phyloP scores from a whole-genome alignment of 805 yeast species.

The Candida ipomoeae region DNA sequence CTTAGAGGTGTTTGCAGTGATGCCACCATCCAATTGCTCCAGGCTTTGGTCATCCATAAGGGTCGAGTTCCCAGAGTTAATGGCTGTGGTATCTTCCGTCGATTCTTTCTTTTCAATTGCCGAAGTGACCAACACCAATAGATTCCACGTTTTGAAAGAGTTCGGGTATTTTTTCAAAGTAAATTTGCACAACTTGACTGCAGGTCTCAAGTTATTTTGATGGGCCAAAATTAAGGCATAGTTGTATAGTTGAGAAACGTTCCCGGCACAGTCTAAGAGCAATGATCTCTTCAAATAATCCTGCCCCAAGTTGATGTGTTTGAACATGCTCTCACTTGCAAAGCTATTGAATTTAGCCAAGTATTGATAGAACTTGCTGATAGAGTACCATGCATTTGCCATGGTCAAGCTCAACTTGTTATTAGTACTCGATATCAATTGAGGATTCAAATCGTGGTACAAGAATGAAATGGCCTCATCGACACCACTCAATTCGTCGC shows the following conservation, averaged over 20 bases:
- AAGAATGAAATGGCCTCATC: constrained; percentile 30
- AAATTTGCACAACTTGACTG: constrained; percentile 45
- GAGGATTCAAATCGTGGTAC: constrained; percentile 32
- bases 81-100: constrained; percentile 8
- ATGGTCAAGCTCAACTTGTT: constrained; percentile 15
- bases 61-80: not conserved
- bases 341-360: constrained; percentile 25
- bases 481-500: not conserved
- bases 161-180: constrained; percentile 50
- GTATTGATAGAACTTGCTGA: constrained; percentile 31
- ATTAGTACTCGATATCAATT: constrained; percentile 18
- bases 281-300: constrained; percentile 32
- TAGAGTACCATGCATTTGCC: constrained; percentile 35
- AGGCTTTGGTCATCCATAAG: not conserved
- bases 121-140: constrained; percentile 60
- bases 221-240: constrained; percentile 50
- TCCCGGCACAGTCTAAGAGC: constrained; percentile 35
- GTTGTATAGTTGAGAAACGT: constrained; percentile 26
- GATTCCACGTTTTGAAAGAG: constrained; percentile 61
- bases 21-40: not conserved
- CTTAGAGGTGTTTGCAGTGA: not conserved
- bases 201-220: constrained; percentile 36
- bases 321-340: constrained; percentile 16
- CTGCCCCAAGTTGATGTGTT: constrained; percentile 2
- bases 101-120: constrained; percentile 48